Evolutionary conservation across 2,329 filamentous ascomycete genomes (phyloP).

Genomic region (Emergomyces pasteurianus): DNA sequence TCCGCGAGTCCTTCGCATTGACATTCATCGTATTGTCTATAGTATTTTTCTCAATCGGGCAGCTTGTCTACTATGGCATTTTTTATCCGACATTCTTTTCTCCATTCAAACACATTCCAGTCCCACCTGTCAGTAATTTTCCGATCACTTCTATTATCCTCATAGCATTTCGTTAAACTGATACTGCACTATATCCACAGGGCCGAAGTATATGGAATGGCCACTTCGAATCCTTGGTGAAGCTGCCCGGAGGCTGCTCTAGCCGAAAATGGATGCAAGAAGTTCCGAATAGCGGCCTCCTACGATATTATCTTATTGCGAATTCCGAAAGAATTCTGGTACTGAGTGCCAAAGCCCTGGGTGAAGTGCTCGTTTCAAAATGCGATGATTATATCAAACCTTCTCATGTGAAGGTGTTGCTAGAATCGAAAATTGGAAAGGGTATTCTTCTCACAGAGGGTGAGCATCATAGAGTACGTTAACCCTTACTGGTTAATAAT

Average conservation of each 20-base stretch:
- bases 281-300: slow-evolving; percentile 55
- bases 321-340: slow-evolving; percentile 54
- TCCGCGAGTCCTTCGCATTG: neutral
- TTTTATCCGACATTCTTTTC: slow-evolving; percentile 49
- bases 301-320: slow-evolving; percentile 52
- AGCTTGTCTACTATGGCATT: slow-evolving; percentile 26
- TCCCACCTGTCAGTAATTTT: slow-evolving; percentile 33
- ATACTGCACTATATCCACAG: slow-evolving; percentile 12
- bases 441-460: slow-evolving; percentile 64
- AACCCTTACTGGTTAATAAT: neutral
- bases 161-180: neutral
- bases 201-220: slow-evolving; percentile 35
- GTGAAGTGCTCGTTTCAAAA: slow-evolving; percentile 56
- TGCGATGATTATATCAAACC: slow-evolving; percentile 62
- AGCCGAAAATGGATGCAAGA: slow-evolving; percentile 41
- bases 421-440: slow-evolving; percentile 29
- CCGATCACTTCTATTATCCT: neutral
- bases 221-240: slow-evolving; percentile 28
- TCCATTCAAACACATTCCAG: slow-evolving; percentile 46
- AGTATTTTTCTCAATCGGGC: neutral
- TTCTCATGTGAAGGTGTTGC: slow-evolving; percentile 28
- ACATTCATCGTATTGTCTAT: slow-evolving; percentile 5
- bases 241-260: slow-evolving; percentile 28
- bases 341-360: slow-evolving; percentile 51
- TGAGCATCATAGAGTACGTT: slow-evolving; percentile 65